Evolutionary conservation across 768 basidiomycete genomes (phyloP).

Genomic region (Leccinum pellstonianum): DNA sequence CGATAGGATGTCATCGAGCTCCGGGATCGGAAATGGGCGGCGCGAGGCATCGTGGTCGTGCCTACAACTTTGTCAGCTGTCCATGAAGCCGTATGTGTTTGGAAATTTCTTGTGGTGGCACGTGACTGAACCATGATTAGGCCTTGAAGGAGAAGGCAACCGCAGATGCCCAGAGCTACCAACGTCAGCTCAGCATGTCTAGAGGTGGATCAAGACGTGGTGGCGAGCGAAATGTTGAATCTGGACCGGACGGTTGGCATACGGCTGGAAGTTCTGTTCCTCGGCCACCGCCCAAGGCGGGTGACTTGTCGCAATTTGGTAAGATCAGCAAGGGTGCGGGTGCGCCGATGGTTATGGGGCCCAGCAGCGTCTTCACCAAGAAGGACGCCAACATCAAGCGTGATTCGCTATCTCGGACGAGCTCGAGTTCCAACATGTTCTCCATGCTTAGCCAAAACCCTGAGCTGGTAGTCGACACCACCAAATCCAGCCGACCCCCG

Average conservation of each 20-base stretch:
- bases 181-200: constrained; percentile 74
- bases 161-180: constrained; percentile 56
- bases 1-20: constrained; percentile 86
- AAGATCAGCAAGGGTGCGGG: constrained; percentile 74
- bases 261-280: constrained; percentile 52
- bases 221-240: constrained; percentile 60
- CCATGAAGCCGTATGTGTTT: constrained; percentile 70
- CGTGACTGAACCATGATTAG: constrained; percentile 35
- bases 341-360: constrained; percentile 74
- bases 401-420: constrained; percentile 75
- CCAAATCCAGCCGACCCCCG: constrained; percentile 51
- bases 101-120: background rate
- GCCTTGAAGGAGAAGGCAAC: constrained; percentile 80
- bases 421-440: constrained; percentile 84
- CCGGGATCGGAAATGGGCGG: constrained; percentile 78
- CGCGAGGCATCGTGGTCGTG: constrained; percentile 67
- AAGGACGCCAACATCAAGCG: constrained; percentile 40
- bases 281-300: constrained; percentile 69
- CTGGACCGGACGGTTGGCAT: constrained; percentile 87
- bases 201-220: constrained; percentile 90
- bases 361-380: constrained; percentile 81
- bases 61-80: constrained; percentile 88
- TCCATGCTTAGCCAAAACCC: constrained; percentile 70
- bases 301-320: constrained; percentile 85
- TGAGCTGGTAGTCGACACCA: constrained; percentile 53